Conservation (phyloP, 1,284 basidiomycete genomes). For the Cutaneotrichosporon sp. region DNA sequence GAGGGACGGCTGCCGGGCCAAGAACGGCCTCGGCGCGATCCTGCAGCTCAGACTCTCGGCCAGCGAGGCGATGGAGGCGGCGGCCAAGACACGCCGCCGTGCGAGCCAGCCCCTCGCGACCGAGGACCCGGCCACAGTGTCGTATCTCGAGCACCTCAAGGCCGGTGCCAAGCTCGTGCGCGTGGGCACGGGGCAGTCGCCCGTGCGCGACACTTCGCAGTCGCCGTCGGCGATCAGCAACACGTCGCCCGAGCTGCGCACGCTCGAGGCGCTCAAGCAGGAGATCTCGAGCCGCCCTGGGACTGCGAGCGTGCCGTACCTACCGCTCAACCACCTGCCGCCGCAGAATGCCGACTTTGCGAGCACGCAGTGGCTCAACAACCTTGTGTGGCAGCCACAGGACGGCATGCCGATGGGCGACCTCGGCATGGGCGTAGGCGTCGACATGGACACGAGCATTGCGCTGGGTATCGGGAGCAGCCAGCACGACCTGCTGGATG, state of each 20-base stretch:
- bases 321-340: not conserved
- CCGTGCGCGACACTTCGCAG: not conserved
- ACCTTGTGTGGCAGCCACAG: constrained; percentile 11
- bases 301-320: not conserved
- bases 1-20: constrained; percentile 47
- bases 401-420: not conserved
- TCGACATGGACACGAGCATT: constrained; percentile 13
- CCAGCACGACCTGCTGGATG: constrained; percentile 8
- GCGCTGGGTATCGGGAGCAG: constrained; percentile 5
- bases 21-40: constrained; percentile 47
- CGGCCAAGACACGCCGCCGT: constrained; percentile 2
- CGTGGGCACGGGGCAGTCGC: constrained; percentile 5
- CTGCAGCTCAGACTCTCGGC: constrained; percentile 44
- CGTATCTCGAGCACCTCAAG: constrained; percentile 11
- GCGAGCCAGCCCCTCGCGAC: not conserved
- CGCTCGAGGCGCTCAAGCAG: not conserved
- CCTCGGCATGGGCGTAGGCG: not conserved
- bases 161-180: constrained; percentile 6
- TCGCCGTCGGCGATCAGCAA: not conserved
- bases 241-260: constrained; percentile 4
- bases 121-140: constrained; percentile 8
- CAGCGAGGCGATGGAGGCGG: constrained; percentile 31
- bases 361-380: constrained; percentile 4
- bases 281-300: not conserved
- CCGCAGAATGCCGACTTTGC: not conserved